Evolutionary conservation across 1,139 yeast genomes (phyloP), one percentile per base, ranked within the genome.

Genomic region (Taphrina betulina): DNA sequence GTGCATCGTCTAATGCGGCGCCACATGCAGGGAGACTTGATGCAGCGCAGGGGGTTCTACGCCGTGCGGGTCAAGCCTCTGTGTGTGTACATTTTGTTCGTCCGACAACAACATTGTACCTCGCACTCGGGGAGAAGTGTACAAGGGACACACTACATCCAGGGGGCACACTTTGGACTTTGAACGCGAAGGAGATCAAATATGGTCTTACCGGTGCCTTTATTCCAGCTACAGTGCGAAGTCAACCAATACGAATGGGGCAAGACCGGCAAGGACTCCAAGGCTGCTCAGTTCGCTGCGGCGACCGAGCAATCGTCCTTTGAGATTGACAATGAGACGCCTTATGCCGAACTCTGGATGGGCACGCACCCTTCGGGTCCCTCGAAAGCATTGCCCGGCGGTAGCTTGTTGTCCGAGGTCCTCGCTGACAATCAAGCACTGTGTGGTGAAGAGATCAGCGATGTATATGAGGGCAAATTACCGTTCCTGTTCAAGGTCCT

Each of bases 301-400:
- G 38, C 56, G 16, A 52, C 56, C 17, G 17, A 33, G 23, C 43
- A 52, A 12, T 36, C 56, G n/a, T 17, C 28, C 5, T 14, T 42
- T 8, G 40, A 34, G 23, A 29, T 52, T 19, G 29, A 41, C 33
- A 42, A 52, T 10, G 50, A 33, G 19, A 42, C 34, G 20, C 56
- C 56, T n/a, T 57, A 57, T 12, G 57, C 59, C 8, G 59, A 57
- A 29, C 77, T 92, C 64, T 92, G 98, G 98, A 92, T 92, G 98
- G 98, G 98, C 29, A 90, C 98, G 26, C 98, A 92, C 68, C 94
- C 95, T 53, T 84, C 85, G 48, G 90, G 86, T 8, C 96, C 97
- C 19, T 85, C 95, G n/a, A 73, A 72, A 55, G 78, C 80, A 43
- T 77, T 78, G 19, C 78, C 75, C 22, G 71, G 75, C 34, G 81